Evolutionary conservation across 805 yeast genomes (phyloP).

Genomic region (Saccharomycopsis sp.): DNA sequence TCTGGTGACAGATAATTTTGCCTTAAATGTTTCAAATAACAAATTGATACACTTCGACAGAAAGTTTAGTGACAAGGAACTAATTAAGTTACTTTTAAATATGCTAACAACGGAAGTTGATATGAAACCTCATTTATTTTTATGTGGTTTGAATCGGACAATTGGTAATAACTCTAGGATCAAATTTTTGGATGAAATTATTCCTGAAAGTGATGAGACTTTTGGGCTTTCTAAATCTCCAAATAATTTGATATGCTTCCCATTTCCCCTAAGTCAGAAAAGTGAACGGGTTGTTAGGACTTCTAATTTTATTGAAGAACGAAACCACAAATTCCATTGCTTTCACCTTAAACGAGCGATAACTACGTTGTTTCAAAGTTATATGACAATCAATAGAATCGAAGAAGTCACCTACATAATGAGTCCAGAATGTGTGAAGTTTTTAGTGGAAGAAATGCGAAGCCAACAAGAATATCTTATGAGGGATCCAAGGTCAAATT

Average conservation of each 20-base stretch:
- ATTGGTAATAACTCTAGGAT: slow-evolving; percentile 46
- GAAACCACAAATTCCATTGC: slow-evolving; percentile 38
- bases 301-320: slow-evolving; percentile 22
- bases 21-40: slow-evolving; percentile 24
- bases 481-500: slow-evolving; percentile 38
- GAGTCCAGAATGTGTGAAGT: slow-evolving; percentile 11
- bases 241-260: slow-evolving; percentile 5
- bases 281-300: slow-evolving; percentile 5
- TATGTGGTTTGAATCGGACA: slow-evolving; percentile 48
- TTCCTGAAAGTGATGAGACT: slow-evolving; percentile 29
- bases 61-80: slow-evolving; percentile 16
- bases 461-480: slow-evolving; percentile 41
- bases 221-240: slow-evolving; percentile 3
- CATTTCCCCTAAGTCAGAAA: slow-evolving; percentile 13
- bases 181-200: slow-evolving; percentile 34
- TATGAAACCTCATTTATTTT: slow-evolving; percentile 33
- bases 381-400: slow-evolving; percentile 23
- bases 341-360: slow-evolving; percentile 40
- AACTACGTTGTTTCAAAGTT: slow-evolving; percentile 42
- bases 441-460: slow-evolving; percentile 17
- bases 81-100: slow-evolving; percentile 30
- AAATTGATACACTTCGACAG: slow-evolving; percentile 13
- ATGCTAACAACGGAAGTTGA: slow-evolving; percentile 37
- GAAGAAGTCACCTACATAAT: slow-evolving; percentile 7
- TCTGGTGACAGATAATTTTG: slow-evolving; percentile 22